Base-by-base conservation (phyloP, 768 basidiomycete species). In the Agrocybe chaxingu region DNA sequence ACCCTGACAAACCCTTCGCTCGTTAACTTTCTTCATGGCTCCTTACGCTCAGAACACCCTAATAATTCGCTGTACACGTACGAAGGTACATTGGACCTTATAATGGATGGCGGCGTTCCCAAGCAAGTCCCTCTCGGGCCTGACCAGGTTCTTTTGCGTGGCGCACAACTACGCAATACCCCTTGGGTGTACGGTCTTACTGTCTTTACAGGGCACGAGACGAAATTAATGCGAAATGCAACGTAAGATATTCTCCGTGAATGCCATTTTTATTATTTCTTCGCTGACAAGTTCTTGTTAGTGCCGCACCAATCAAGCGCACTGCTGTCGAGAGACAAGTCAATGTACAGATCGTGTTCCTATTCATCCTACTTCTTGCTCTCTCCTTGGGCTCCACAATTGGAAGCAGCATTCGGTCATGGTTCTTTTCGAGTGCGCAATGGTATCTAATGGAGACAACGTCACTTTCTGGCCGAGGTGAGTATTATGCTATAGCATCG, bases 61-160 rank as follows among this genome's bases (percentile, higher is more conserved):
- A 99, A 99, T 68, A 97, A 95, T 60, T 96, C 93, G 0, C 72
- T 99, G 2, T 98, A 99, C 69, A 98, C 97, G 0, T 99, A 88
- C 60, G 95, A 98, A 76, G 83, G 87, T 54, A 82, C 87, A 7
- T 61, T 92, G 43, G 87, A 87, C 47, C 74, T 90, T 42, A 65
- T 80, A 6, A 77, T 80, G 2, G 66, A 73, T 55, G 65, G 74
- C 54, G 79, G 84, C 51, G 61, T 83, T 56, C 80, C 90, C 40
- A 81, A 85, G 66, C 89, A 93, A 62, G 78, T 98, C 4, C 93
- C 97, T 1, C 70, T 98, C 11, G 94, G 95, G 3, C 96, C 97
- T 0, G 94, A 97, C 63, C 97, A 99, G 66, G 76, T 98, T 61
- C 77, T 98, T 8, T 74, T 99, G 36, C 84, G 97, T 31, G 97